Base-by-base conservation (phyloP, 805 yeast species). In the Starmerella khaoyaiensis region DNA sequence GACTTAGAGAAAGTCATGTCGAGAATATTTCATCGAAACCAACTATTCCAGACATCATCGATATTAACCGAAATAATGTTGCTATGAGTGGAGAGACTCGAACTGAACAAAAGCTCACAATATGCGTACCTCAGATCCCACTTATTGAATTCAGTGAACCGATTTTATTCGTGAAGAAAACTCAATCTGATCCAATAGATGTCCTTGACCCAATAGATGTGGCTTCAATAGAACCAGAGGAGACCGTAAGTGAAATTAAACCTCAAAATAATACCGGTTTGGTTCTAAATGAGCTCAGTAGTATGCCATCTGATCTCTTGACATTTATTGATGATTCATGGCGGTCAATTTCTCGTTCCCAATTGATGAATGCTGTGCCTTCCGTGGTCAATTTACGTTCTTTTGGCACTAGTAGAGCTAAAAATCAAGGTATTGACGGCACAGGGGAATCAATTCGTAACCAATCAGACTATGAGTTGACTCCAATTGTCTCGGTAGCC, bases 1-100 rank as follows among this genome's bases (percentile, higher is more conserved):
- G 61, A 26, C 65, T 63, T 46, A 52, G 77, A 22, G 67, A 60
- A 9, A 45, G 41, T 18, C 35, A 58, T 2, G 25, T 27, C 14
- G 33, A 16, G 6, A 11, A 15, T 4, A 18, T 26, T 12, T 5
- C 19, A 15, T 15, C n/a, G 15, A 17, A 5, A n/a, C n/a, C n/a
- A n/a, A n/a, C n/a, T n/a, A n/a, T n/a, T n/a, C n/a, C n/a, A n/a
- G n/a, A n/a, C n/a, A n/a, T n/a, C n/a, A n/a, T n/a, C n/a, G n/a
- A n/a, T n/a, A n/a, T n/a, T n/a, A n/a, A n/a, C n/a, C n/a, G n/a
- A n/a, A n/a, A n/a, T n/a, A n/a, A n/a, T n/a, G n/a, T n/a, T n/a
- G n/a, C n/a, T n/a, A n/a, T n/a, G n/a, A n/a, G n/a, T n/a, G n/a
- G n/a, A n/a, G n/a, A n/a, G n/a, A n/a, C n/a, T n/a, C n/a, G n/a